A percentile compares a stretch with the other conserved stretches of the same genome.
These are phyloP conservation scores for Xylariaceae sp. DNA, from an alignment of 2,329 filamentous ascomycete genomes.

Conservation along the genomic window DNA sequence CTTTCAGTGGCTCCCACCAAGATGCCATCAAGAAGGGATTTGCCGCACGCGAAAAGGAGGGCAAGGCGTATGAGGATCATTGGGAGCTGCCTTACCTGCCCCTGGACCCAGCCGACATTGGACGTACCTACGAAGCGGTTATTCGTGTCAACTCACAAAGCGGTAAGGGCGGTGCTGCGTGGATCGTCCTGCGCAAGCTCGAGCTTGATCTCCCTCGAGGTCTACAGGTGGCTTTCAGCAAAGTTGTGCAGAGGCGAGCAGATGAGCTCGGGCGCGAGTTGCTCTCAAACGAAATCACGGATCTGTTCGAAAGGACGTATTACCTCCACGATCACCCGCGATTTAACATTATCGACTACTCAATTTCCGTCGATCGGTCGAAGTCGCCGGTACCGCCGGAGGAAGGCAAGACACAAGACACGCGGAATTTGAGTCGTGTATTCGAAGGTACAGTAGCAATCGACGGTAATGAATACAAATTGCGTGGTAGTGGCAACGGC, in stretches of 20 bases:
- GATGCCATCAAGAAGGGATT: slow-evolving; percentile 96
- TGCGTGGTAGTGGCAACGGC: slow-evolving; percentile 81
- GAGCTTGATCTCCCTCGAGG: slow-evolving; percentile 90
- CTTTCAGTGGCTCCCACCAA: slow-evolving; percentile 89
- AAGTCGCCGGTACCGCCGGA: slow-evolving; percentile 65
- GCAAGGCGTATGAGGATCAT: slow-evolving; percentile 55
- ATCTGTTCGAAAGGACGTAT: slow-evolving; percentile 85
- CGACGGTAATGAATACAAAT: slow-evolving; percentile 72
- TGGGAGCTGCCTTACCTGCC: slow-evolving; percentile 93
- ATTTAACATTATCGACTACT: slow-evolving; percentile 87
- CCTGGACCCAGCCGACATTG: slow-evolving; percentile 88
- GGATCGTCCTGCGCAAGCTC: slow-evolving; percentile 86
- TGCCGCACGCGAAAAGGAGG: slow-evolving; percentile 60
- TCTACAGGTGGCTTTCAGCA: slow-evolving; percentile 86
- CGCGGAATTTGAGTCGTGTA: slow-evolving; percentile 70
- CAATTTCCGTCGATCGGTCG: slow-evolving; percentile 79
- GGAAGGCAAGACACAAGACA: slow-evolving; percentile 69
- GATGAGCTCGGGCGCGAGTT: slow-evolving; percentile 82
- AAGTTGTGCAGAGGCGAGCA: slow-evolving; percentile 76
- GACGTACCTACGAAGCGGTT: slow-evolving; percentile 94
- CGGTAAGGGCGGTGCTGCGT: slow-evolving; percentile 91
- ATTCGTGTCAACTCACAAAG: slow-evolving; percentile 97
- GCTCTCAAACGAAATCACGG: slow-evolving; percentile 74
- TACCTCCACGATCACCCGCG: slow-evolving; percentile 78
- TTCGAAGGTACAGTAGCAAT: slow-evolving; percentile 84